A percentile compares a stretch with the other conserved stretches of the same genome.
These are phyloP conservation scores for Arthrobotrys sphaeroides DNA, from an alignment of 2,329 filamentous ascomycete genomes.

Conservation along the genomic window DNA sequence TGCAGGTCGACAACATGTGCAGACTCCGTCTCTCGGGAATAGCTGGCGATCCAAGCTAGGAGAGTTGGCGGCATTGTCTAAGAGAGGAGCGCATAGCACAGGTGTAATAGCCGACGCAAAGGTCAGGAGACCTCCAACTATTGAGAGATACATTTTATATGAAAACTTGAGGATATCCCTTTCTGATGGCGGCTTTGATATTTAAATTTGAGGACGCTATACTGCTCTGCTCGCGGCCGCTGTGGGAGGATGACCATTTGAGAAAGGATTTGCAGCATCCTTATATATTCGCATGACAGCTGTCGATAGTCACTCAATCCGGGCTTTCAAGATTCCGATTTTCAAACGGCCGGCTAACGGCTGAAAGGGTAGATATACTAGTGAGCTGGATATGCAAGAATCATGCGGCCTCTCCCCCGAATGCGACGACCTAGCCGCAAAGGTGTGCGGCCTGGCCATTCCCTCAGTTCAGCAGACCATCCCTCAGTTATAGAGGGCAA, in stretches of 20 bases:
- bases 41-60: conserved; percentile 1
- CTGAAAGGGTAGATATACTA: not conserved
- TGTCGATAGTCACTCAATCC: not conserved
- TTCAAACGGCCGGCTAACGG: not conserved
- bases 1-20: conserved; percentile 26
- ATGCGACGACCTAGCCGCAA: not conserved
- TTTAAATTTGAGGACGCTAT: too few species aligned
- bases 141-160: not conserved
- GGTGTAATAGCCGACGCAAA: not conserved
- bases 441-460: not conserved
- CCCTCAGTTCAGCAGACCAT: too few species aligned
- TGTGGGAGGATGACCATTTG: not conserved
- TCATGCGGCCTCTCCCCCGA: not conserved
- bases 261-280: not conserved
- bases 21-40: conserved; percentile 7
- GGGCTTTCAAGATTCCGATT: not conserved
- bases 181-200: not conserved
- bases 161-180: too few species aligned
- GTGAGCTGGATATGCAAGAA: not conserved
- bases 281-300: not conserved
- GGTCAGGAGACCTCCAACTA: not conserved
- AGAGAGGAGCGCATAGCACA: not conserved
- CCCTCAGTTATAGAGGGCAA: not conserved
- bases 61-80: not conserved
- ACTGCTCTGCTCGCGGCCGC: not conserved